A percentile compares a stretch with the other conserved stretches of the same genome.
Evolutionary conservation across 306 rosid species (phyloP).

Genomic region (Cicer chorassanicum): DNA sequence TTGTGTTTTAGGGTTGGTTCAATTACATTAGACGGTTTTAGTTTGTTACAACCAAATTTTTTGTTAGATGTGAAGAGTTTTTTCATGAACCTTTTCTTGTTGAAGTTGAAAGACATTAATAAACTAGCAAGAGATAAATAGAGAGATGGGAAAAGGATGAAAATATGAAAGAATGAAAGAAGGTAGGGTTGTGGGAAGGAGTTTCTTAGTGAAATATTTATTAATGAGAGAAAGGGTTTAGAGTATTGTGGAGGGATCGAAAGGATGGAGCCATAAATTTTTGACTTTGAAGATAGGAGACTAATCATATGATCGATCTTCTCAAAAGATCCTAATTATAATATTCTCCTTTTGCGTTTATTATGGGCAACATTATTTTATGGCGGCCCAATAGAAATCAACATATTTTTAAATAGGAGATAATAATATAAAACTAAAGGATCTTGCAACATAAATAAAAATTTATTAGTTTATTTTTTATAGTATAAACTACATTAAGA

Average conservation of each 20-base stretch:
- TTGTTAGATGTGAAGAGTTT: conserved; percentile 36
- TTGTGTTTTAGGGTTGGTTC: conserved; percentile 48
- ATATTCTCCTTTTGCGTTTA: background rate
- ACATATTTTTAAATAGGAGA: too few relatives aligned
- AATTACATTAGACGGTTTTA: conserved; percentile 45
- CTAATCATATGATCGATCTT: background rate
- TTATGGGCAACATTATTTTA: background rate
- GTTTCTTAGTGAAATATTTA: background rate
- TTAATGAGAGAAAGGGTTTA: conserved; percentile 3
- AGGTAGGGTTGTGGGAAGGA: background rate
- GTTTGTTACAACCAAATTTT: conserved; percentile 46
- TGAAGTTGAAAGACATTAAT: conserved; percentile 51
- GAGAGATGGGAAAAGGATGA: background rate
- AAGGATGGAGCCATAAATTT: background rate
- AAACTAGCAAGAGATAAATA: too few relatives aligned
- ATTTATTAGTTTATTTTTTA: too few relatives aligned
- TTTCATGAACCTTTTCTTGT: conserved; percentile 42
- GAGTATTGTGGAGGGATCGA: background rate
- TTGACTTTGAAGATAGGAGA: background rate
- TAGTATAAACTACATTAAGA: too few relatives aligned
- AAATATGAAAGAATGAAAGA: background rate
- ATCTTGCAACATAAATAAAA: too few relatives aligned
- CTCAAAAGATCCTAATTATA: background rate
- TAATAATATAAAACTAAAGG: too few relatives aligned
- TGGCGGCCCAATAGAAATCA: background rate